Evolutionary conservation across 495 filamentous ascomycete genomes (phyloP), one percentile per base, ranked within the genome.

Genomic region (Hypoxylon fuscum): DNA sequence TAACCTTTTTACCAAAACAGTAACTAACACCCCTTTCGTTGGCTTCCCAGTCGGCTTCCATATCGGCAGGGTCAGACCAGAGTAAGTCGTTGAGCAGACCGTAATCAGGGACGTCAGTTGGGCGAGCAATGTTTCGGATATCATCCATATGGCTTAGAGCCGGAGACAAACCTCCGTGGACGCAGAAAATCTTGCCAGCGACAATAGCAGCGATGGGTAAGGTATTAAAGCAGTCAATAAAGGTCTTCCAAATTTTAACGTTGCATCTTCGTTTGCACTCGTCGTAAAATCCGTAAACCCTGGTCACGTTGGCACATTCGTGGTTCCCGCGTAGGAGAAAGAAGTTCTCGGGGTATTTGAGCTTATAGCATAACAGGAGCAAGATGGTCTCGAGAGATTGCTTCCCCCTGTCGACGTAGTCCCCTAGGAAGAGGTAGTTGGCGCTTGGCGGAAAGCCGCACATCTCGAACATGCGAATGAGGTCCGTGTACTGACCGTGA

Each of bases 401-500:
- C 78, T 99, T 99, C 58, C 95, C 95, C 46, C 95, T 88, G 72
- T 99, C 95, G 57, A 99, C 95, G 74, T 99, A 99, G 71, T 99
- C 95, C 11, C 95, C 95, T 11, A 99, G 81, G 74, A 99, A 99
- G 32, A 99, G 83, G 70, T 90, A 99, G 79, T 99, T 99, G 5
- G 92, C 86, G 40, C 85, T 87, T 5, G 95, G 95, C 9, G 95
- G 95, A 71, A 97, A 99, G 2, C 95, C 95, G 68, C 95, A 97
- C 96, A 98, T 98, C 77, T 99, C 95, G 63, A 99, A 99, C 84
- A 99, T 89, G 29, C 95, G 84, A 64, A 99, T 96, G 22, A 99
- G 79, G 76, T 99, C 95, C 14, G 94, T 96, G 70, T 97, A 99
- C 75, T 99, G 95, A 45, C 95, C 95, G 74, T 99, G 95, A 9